A percentile compares a stretch with the other conserved stretches of the same genome.
Conservation (phyloP, 2,329 filamentous ascomycete species). For the Venturia carpophila region DNA sequence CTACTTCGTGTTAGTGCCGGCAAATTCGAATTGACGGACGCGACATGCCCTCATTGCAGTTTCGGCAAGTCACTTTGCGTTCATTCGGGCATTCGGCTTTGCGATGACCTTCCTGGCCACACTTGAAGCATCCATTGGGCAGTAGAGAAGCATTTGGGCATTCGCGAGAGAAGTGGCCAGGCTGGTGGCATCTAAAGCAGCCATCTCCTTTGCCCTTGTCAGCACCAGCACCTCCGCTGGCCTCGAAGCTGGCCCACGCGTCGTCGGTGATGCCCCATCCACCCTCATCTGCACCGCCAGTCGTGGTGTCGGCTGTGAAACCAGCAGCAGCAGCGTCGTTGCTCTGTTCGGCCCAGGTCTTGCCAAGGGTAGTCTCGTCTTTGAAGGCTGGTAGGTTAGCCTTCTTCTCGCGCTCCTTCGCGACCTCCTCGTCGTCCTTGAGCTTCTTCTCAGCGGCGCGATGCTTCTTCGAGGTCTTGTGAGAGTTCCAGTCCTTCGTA, state of each 20-base stretch:
- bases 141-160: conserved; percentile 38
- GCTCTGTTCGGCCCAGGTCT: conserved; percentile 4
- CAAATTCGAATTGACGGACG: conserved; percentile 46
- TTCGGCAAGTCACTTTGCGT: conserved; percentile 29
- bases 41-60: conserved; percentile 42
- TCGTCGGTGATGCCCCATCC: conserved; percentile 21
- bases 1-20: conserved; percentile 53
- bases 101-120: conserved; percentile 40
- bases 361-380: neutral
- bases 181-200: conserved; percentile 36
- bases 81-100: conserved; percentile 29
- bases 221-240: conserved; percentile 21
- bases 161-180: conserved; percentile 42
- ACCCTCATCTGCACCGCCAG: conserved; percentile 20
- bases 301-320: conserved; percentile 18
- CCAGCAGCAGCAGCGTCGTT: conserved; percentile 9
- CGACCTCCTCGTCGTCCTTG: neutral
- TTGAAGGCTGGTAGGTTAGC: neutral
- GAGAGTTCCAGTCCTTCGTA: neutral
- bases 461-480: conserved; percentile 8
- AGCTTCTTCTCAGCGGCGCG: neutral
- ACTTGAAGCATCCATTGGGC: conserved; percentile 51
- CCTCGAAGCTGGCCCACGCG: conserved; percentile 19
- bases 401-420: neutral
- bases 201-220: conserved; percentile 26